A percentile compares a stretch with the other conserved stretches of the same genome.
These are phyloP conservation scores for Canavalia gladiata DNA, from an alignment of 306 rosid genomes.

Conservation along the genomic window DNA sequence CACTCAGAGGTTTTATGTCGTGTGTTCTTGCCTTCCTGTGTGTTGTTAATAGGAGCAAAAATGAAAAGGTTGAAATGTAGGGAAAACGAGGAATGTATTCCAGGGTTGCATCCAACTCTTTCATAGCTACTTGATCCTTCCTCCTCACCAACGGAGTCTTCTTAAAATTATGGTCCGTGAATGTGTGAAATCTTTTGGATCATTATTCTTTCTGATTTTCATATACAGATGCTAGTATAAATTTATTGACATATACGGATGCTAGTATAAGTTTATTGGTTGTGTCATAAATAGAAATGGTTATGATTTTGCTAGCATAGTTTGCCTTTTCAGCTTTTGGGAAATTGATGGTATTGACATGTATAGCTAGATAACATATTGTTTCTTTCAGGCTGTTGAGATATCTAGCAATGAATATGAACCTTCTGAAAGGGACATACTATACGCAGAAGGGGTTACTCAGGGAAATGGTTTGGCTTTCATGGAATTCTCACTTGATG, in stretches of 20 bases:
- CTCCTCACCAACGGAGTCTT: not conserved
- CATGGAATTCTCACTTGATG: conserved; percentile 95
- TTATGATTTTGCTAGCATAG: conserved; percentile 20
- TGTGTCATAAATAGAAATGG: conserved; percentile 3
- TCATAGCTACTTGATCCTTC: not conserved
- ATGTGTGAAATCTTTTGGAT: not conserved
- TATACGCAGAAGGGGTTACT: conserved; percentile 98
- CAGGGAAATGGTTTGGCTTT: conserved; percentile 97
- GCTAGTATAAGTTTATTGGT: conserved; percentile 4
- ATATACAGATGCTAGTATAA: not conserved
- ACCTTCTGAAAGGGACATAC: conserved; percentile 92
- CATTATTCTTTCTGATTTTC: conserved; percentile 26
- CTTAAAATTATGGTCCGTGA: conserved; percentile 14
- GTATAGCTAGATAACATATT: conserved; percentile 27
- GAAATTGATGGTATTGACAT: conserved; percentile 20
- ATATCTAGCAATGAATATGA: conserved; percentile 96
- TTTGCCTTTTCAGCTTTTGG: conserved; percentile 26
- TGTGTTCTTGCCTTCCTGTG: not conserved
- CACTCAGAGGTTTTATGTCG: not conserved
- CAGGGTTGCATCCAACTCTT: not conserved
- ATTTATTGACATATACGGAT: not conserved
- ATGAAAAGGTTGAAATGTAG: conserved; percentile 3
- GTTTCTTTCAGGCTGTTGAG: conserved; percentile 86
- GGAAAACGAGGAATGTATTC: not conserved
- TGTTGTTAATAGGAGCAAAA: conserved; percentile 4